phyloP scores from a whole-genome alignment of 2,329 filamentous ascomycete species.

The Lasiodiplodia sp. region DNA sequence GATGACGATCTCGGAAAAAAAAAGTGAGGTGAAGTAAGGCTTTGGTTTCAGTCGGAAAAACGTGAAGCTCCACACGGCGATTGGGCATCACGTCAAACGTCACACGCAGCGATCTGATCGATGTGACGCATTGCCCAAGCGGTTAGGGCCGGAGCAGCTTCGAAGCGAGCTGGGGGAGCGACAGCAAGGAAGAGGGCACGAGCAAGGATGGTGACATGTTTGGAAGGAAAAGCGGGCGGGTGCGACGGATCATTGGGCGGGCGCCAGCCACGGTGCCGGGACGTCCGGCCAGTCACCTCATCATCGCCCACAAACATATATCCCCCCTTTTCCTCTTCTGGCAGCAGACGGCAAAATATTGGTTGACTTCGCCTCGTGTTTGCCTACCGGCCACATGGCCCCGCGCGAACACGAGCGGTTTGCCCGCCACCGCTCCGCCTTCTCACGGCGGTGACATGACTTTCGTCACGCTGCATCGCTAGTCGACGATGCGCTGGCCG shows the following conservation, averaged over 20 bases:
- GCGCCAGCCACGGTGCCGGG: background rate
- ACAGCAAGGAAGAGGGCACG: background rate
- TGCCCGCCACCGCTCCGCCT: conserved; percentile 1
- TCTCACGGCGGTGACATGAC: background rate
- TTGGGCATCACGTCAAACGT: background rate
- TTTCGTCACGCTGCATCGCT: conserved; percentile 1
- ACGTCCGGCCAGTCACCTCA: background rate
- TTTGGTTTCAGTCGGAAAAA: background rate
- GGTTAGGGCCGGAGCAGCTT: conserved; percentile 17
- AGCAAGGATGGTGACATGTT: background rate
- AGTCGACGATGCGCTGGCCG: conserved; percentile 9
- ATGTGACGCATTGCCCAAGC: background rate
- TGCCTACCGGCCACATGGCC: background rate
- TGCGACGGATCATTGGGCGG: background rate
- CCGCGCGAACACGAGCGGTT: background rate
- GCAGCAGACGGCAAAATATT: background rate
- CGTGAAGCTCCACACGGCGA: background rate
- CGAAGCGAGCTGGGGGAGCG: conserved; percentile 15
- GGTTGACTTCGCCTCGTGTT: background rate
- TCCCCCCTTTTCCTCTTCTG: background rate
- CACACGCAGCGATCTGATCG: background rate
- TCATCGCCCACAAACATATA: background rate
- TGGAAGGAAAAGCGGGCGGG: background rate
- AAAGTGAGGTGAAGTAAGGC: no score
- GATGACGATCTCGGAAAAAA: background rate